Evolutionary conservation across 495 filamentous ascomycete species (phyloP), one percentile per base, ranked within the genome.

Genomic region (Paragyromitra xinjiangensis): DNA sequence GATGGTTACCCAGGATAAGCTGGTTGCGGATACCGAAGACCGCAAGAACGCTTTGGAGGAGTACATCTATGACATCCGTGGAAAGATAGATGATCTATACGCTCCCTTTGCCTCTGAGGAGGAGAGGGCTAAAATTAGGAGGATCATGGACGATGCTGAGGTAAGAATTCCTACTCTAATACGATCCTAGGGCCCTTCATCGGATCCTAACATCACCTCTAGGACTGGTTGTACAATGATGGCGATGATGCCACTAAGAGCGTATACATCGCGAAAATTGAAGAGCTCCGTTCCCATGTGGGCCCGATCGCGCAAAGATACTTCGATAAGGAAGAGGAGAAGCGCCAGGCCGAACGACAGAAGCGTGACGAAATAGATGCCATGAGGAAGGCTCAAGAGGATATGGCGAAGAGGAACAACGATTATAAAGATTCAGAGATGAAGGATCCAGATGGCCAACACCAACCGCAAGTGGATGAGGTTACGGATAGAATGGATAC

Each of bases 11-110:
- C 93, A 98, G 84, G 95, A 99, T 86, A 99, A 98, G 88, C 89
- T 98, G 48, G 94, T 99, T 53, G 93, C 94, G 69, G 96, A 98
- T 84, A 99, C 95, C 26, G 95, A 98, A 83, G 93, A 98, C 87
- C 96, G 95, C 89, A 98, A 98, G 93, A 99, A 99, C 87, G 95
- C 98, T 84, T 92, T 99, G 51, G 95, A 99, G 87, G 90, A 92
- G 48, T 95, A 90, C 84, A 98, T 98, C 87, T 99, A 99, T 85
- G 93, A 97, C 80, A 87, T 96, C 81, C 91, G 94, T 76, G 93
- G 93, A 86, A 97, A 97, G 89, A 88, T 98, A 62, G 92, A 97
- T 80, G 93, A 94, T 76, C 88, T 92, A 78, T 98, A 95, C 85
- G 86, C 94, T 69, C 91, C 94, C 61, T 93, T 97, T 79, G 91